Conservation (phyloP, 2,329 filamentous ascomycete genomes). For the Botrytis elliptica region DNA sequence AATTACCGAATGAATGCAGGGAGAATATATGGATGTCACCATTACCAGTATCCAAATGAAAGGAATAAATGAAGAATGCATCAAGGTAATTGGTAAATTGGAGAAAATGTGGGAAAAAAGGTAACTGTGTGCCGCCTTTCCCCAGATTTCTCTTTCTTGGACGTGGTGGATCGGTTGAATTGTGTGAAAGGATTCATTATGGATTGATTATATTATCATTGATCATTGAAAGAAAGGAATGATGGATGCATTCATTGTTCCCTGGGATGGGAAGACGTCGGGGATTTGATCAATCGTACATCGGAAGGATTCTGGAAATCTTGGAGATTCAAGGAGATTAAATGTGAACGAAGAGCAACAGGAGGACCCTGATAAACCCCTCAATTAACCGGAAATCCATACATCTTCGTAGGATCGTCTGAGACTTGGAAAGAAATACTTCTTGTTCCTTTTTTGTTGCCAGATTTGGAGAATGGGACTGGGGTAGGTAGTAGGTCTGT, state of each 20-base stretch:
- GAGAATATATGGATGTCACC: neutral
- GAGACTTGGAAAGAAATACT: neutral
- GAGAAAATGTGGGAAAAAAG: neutral
- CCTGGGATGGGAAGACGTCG: neutral
- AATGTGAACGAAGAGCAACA: neutral
- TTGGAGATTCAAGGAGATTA: neutral
- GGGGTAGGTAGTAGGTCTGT: neutral
- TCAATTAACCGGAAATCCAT: neutral
- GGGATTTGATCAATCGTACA: neutral
- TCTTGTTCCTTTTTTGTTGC: neutral
- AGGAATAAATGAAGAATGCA: neutral
- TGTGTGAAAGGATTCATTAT: neutral
- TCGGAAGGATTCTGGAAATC: neutral
- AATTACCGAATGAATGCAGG: neutral
- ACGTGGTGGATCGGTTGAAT: neutral
- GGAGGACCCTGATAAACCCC: neutral
- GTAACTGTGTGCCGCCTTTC: neutral
- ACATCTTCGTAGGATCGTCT: neutral
- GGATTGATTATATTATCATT: neutral
- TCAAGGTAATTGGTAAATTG: neutral
- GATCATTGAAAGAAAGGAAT: neutral
- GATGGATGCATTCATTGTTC: neutral
- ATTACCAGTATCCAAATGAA: neutral
- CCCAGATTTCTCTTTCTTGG: neutral
- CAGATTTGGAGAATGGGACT: neutral